phyloP scores from a whole-genome alignment of 306 rosid species.

The Begonia masoniana region DNA sequence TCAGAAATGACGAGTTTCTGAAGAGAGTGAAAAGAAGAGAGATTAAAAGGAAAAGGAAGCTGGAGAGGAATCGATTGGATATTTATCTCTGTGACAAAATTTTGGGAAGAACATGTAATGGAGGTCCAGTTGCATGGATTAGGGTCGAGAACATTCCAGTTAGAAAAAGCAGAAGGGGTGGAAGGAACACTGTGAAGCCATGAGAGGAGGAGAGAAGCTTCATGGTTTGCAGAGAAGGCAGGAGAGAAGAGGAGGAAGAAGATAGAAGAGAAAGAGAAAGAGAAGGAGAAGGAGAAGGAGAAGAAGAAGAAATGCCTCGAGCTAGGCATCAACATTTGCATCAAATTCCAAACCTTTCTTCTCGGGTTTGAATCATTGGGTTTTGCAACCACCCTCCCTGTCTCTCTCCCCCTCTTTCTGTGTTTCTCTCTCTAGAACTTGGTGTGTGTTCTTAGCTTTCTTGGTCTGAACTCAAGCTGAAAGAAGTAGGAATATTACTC shows the following conservation, averaged over 20 bases:
- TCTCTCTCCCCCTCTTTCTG: conserved; percentile 5
- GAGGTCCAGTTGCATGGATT: conserved; percentile 85
- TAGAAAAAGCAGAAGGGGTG: conserved; percentile 32
- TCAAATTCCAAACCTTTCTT: conserved; percentile 48
- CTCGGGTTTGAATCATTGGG: conserved; percentile 38
- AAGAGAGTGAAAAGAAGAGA: conserved; percentile 49
- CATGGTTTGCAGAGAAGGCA: conserved; percentile 43
- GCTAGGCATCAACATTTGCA: conserved; percentile 39
- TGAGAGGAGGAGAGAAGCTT: conserved; percentile 58
- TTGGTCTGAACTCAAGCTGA: conserved; percentile 32
- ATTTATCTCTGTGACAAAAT: conserved; percentile 50
- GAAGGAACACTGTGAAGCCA: conserved; percentile 52
- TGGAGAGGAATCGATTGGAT: conserved; percentile 50
- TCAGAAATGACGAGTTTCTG: conserved; percentile 54
- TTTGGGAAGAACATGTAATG: conserved; percentile 57
- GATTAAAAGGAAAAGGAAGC: conserved; percentile 53
- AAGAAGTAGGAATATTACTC: not conserved
- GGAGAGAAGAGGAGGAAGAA: conserved; percentile 21
- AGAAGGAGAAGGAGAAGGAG: conserved; percentile 8
- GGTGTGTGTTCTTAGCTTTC: conserved; percentile 14
- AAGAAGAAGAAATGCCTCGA: conserved; percentile 27
- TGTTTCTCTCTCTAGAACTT: conserved; percentile 9
- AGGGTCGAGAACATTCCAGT: conserved; percentile 54
- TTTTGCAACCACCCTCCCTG: conserved; percentile 19
- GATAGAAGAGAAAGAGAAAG: conserved; percentile 4